phyloP scores from a whole-genome alignment of 768 basidiomycete genomes.

The Boletus speciosus region DNA sequence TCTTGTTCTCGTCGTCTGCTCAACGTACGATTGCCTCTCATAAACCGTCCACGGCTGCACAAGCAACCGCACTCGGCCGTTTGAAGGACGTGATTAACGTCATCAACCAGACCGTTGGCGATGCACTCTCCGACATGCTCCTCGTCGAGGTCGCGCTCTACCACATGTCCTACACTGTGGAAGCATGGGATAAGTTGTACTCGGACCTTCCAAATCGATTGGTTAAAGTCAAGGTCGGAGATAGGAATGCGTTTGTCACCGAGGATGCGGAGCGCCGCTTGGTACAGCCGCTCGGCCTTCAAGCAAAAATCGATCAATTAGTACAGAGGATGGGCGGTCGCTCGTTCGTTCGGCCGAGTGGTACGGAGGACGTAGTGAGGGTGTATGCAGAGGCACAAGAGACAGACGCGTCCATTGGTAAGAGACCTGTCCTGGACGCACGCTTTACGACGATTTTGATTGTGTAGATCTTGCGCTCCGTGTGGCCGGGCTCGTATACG shows the following conservation, averaged over 20 bases:
- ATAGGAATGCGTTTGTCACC: constrained; percentile 82
- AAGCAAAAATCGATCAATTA: constrained; percentile 77
- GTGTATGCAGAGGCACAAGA: constrained; percentile 92
- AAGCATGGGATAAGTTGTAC: constrained; percentile 92
- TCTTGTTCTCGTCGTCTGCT: constrained; percentile 83
- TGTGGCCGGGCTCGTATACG: constrained; percentile 82
- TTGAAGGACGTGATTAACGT: constrained; percentile 74
- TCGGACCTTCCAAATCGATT: constrained; percentile 91
- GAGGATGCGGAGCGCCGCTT: constrained; percentile 91
- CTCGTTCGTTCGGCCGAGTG: constrained; percentile 93
- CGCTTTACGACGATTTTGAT: constrained; percentile 1
- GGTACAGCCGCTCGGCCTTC: constrained; percentile 74
- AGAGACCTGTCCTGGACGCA: background rate
- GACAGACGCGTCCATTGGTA: constrained; percentile 78
- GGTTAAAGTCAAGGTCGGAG: constrained; percentile 85
- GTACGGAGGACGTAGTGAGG: constrained; percentile 96
- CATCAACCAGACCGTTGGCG: constrained; percentile 98
- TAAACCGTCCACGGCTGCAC: constrained; percentile 77
- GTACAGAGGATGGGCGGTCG: constrained; percentile 82
- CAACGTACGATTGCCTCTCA: constrained; percentile 56
- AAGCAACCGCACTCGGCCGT: constrained; percentile 74
- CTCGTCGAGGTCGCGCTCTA: constrained; percentile 91
- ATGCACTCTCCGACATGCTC: constrained; percentile 93
- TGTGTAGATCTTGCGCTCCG: constrained; percentile 77
- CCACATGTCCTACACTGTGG: constrained; percentile 78